phyloP scores from a whole-genome alignment of 2,329 filamentous ascomycete species.

The Fusarium solani-melongenae region DNA sequence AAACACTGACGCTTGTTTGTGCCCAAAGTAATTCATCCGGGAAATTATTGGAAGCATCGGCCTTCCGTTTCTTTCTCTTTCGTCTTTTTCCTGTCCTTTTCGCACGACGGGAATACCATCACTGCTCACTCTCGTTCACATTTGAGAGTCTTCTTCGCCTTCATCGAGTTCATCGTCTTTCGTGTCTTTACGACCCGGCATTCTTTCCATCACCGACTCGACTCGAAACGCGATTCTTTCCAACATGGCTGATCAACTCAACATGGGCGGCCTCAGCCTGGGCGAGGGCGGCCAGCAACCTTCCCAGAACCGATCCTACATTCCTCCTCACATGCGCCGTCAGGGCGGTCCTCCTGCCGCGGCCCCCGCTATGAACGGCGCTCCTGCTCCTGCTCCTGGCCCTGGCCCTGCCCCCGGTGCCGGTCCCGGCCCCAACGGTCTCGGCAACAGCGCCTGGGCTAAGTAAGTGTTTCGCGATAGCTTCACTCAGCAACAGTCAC shows the following conservation, averaged over 20 bases:
- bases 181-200: slow-evolving; percentile 35
- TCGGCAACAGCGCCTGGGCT: slow-evolving; percentile 74
- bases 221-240: slow-evolving; percentile 41
- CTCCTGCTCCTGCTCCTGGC: slow-evolving; percentile 25
- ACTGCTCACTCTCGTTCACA: slow-evolving; percentile 40
- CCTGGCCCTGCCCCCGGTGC: slow-evolving; percentile 15
- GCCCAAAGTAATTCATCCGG: slow-evolving; percentile 47
- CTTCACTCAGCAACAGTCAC: neutral
- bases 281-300: slow-evolving; percentile 52
- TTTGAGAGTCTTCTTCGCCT: slow-evolving; percentile 42
- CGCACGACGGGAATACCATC: slow-evolving; percentile 43
- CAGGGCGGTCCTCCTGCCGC: slow-evolving; percentile 48
- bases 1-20: slow-evolving; percentile 47
- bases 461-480: slow-evolving; percentile 57
- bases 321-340: slow-evolving; percentile 82
- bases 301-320: slow-evolving; percentile 73
- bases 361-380: slow-evolving; percentile 24
- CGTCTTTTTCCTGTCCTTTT: slow-evolving; percentile 45
- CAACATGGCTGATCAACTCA: slow-evolving; percentile 85
- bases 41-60: slow-evolving; percentile 47
- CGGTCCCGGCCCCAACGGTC: slow-evolving; percentile 54
- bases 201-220: slow-evolving; percentile 32
- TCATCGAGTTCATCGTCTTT: slow-evolving; percentile 22
- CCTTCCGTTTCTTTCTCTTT: slow-evolving; percentile 50
- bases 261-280: slow-evolving; percentile 81